phyloP scores from a whole-genome alignment of 805 yeast genomes.

The Myxozyma lipomycoides region DNA sequence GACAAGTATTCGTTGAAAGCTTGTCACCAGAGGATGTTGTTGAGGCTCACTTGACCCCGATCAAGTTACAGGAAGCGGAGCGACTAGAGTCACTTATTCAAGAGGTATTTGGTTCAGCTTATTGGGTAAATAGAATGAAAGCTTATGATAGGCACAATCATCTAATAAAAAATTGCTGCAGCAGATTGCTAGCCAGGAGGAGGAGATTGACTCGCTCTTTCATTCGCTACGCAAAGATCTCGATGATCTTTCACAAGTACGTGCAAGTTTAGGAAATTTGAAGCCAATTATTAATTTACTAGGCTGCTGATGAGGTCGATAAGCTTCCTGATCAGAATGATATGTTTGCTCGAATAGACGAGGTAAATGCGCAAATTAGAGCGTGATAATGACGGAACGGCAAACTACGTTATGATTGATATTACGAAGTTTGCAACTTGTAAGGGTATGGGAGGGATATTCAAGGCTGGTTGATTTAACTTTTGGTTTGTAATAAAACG shows the following conservation, averaged over 20 bases:
- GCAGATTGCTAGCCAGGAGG: constrained; percentile 14
- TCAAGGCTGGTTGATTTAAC: no score
- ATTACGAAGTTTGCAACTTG: no score
- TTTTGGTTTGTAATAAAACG: no score
- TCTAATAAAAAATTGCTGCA: constrained; percentile 15
- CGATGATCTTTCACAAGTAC: constrained; percentile 11
- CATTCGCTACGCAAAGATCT: constrained; percentile 3
- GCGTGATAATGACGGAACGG: neutral
- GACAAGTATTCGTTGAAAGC: constrained; percentile 30
- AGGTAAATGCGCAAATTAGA: constrained; percentile 3
- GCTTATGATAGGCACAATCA: constrained; percentile 15
- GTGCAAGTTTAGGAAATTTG: neutral
- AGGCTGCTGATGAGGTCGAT: constrained; percentile 16
- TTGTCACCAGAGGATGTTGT: constrained; percentile 35
- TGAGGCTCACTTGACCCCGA: constrained; percentile 32
- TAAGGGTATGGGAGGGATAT: no score
- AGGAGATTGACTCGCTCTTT: constrained; percentile 13
- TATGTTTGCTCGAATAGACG: constrained; percentile 10
- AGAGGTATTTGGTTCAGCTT: constrained; percentile 4
- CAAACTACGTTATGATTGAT: no score
- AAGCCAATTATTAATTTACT: neutral
- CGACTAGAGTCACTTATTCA: constrained; percentile 15
- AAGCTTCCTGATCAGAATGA: constrained; percentile 17
- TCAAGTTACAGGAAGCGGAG: constrained; percentile 29
- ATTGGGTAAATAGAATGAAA: no score